Evolutionary conservation across 306 rosid genomes (phyloP).

Genomic region (Corylus avellana): DNA sequence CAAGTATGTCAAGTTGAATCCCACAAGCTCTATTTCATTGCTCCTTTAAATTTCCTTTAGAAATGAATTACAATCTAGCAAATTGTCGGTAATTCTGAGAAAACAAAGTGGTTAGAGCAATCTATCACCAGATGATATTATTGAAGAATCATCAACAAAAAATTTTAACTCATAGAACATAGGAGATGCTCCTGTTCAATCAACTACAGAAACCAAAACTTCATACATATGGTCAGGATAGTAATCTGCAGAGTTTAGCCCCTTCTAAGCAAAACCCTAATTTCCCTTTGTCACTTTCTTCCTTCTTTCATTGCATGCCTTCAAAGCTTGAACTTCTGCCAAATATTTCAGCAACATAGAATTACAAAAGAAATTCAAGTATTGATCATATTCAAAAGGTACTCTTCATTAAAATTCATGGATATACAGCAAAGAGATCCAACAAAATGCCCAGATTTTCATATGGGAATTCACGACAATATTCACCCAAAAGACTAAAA

Average conservation of each 20-base stretch:
- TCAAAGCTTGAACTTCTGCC: slow-evolving; percentile 78
- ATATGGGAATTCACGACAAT: neutral
- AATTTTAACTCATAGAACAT: neutral
- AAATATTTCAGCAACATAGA: slow-evolving; percentile 1
- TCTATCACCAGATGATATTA: neutral
- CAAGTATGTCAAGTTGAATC: neutral
- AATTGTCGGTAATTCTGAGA: neutral
- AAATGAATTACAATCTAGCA: neutral
- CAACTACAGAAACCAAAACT: neutral
- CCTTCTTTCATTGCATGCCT: slow-evolving; percentile 64
- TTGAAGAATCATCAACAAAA: neutral
- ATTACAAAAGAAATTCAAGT: neutral
- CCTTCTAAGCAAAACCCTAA: slow-evolving; percentile 26
- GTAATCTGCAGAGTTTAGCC: neutral
- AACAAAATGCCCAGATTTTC: neutral
- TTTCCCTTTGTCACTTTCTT: slow-evolving; percentile 32
- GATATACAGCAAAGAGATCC: neutral
- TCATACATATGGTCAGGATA: neutral
- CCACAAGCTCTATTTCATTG: neutral
- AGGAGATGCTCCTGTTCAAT: neutral
- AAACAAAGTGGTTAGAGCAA: neutral
- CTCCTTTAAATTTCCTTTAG: neutral
- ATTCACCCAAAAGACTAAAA: too few species aligned
- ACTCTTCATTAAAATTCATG: neutral
- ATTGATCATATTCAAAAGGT: neutral